Evolutionary conservation across 2,329 filamentous ascomycete genomes (phyloP).

Genomic region (Aspergillus terreus): DNA sequence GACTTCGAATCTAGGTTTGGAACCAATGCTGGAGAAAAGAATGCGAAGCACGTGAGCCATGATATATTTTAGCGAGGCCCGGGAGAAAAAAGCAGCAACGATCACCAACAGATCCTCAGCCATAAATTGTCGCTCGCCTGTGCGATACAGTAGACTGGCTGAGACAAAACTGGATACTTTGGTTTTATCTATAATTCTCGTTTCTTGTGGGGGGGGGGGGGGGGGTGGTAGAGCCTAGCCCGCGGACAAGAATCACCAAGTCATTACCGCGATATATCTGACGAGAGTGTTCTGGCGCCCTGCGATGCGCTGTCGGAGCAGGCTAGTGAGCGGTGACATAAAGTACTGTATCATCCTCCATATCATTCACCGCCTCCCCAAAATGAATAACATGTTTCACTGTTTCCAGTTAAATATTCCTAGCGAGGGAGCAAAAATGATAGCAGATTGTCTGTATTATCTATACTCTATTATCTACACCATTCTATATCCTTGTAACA

Average conservation of each 20-base stretch:
- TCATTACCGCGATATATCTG: background rate
- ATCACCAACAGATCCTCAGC: background rate
- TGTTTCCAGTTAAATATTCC: background rate
- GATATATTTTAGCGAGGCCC: background rate
- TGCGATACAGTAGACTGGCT: background rate
- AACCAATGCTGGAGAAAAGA: background rate
- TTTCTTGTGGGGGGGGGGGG: background rate
- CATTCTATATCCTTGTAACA: background rate
- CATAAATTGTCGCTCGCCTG: too few relatives aligned
- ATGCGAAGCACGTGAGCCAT: background rate
- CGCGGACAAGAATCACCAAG: background rate
- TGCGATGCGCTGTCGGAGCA: background rate
- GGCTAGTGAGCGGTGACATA: background rate
- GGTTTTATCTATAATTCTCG: background rate
- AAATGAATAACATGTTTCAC: background rate
- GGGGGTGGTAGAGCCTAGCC: background rate
- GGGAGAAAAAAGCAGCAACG: background rate
- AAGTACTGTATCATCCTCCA: background rate
- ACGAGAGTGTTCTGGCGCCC: too few relatives aligned
- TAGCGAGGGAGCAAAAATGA: background rate
- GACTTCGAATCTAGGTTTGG: background rate
- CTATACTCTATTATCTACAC: background rate
- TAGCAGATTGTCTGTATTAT: background rate
- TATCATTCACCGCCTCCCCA: background rate
- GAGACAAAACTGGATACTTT: background rate